These are phyloP conservation scores for Hypoxylon fuscum DNA, from an alignment of 495 filamentous ascomycete genomes.

Conservation along the genomic window DNA sequence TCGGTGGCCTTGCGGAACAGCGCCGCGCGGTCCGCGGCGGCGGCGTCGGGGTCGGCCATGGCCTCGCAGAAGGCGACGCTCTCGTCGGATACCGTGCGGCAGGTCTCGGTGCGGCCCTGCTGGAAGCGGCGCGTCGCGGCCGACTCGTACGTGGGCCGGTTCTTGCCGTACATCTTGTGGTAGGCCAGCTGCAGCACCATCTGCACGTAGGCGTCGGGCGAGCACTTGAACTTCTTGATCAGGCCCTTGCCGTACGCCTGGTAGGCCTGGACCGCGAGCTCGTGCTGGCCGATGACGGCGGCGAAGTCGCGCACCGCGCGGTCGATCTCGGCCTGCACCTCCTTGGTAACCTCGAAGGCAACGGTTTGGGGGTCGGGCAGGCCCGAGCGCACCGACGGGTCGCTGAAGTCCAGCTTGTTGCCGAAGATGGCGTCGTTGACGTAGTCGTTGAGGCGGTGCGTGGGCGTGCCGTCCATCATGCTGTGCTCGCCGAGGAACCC, in stretches of 20 bases:
- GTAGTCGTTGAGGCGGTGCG: slow-evolving; percentile 94
- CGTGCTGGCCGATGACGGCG: slow-evolving; percentile 82
- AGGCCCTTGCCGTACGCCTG: slow-evolving; percentile 98
- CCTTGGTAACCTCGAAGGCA: slow-evolving; percentile 77
- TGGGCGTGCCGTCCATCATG: slow-evolving; percentile 99
- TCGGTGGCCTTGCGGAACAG: slow-evolving; percentile 84
- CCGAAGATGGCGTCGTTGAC: slow-evolving; percentile 87
- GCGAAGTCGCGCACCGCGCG: slow-evolving; percentile 78
- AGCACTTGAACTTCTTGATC: slow-evolving; percentile 99
- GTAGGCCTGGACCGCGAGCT: slow-evolving; percentile 92
- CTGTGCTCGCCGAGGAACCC: slow-evolving; percentile 99
- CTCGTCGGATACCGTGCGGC: slow-evolving; percentile 89
- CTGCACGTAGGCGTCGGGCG: slow-evolving; percentile 96
- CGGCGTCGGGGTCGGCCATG: slow-evolving; percentile 71
- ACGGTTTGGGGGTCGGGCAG: slow-evolving; percentile 82
- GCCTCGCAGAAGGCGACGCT: slow-evolving; percentile 90
- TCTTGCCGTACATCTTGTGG: slow-evolving; percentile 98
- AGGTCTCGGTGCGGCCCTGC: slow-evolving; percentile 95
- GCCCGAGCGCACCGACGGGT: slow-evolving; percentile 77
- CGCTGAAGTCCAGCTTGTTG: slow-evolving; percentile 87
- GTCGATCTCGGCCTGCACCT: slow-evolving; percentile 77
- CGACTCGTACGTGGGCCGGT: slow-evolving; percentile 97
- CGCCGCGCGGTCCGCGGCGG: slow-evolving; percentile 69
- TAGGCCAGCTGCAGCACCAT: slow-evolving; percentile 99
- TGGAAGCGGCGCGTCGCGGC: slow-evolving; percentile 95